Percentiles rank a stretch among this genome's conserved stretches.
phyloP scores from a whole-genome alignment of 2,329 filamentous ascomycete species.

The Trichoderma sp. region DNA sequence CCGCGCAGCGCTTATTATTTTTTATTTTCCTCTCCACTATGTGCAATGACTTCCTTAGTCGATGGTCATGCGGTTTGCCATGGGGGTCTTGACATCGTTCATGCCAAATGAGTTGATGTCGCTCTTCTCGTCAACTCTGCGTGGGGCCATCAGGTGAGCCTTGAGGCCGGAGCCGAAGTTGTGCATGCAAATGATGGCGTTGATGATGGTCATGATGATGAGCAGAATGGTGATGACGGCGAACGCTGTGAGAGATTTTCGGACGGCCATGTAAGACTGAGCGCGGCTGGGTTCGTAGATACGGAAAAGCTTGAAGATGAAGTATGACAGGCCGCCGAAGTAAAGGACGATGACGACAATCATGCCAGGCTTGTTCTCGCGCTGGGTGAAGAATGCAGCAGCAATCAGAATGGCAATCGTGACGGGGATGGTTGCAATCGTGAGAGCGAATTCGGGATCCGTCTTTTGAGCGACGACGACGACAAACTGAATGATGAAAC shows the following conservation, averaged over 20 bases:
- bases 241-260: conserved; percentile 86
- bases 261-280: conserved; percentile 70
- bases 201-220: conserved; percentile 82
- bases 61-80: conserved; percentile 60
- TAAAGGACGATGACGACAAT: conserved; percentile 76
- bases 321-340: conserved; percentile 86
- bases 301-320: conserved; percentile 95
- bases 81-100: conserved; percentile 55
- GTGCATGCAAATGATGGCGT: conserved; percentile 80
- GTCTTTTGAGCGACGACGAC: conserved; percentile 75
- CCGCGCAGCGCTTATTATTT: neutral
- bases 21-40: neutral
- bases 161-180: conserved; percentile 93
- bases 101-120: conserved; percentile 56
- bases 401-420: conserved; percentile 85
- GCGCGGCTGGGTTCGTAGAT: conserved; percentile 73
- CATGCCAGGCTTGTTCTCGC: conserved; percentile 80
- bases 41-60: conserved; percentile 41
- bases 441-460: conserved; percentile 78
- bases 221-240: conserved; percentile 88
- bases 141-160: conserved; percentile 68
- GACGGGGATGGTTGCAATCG: conserved; percentile 83
- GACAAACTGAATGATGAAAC: conserved; percentile 96
- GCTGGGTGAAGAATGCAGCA: conserved; percentile 80
- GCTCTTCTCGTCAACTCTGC: conserved; percentile 52